Conservation (phyloP, 495 filamentous ascomycete genomes). For the Lasiosphaeria miniovina region DNA sequence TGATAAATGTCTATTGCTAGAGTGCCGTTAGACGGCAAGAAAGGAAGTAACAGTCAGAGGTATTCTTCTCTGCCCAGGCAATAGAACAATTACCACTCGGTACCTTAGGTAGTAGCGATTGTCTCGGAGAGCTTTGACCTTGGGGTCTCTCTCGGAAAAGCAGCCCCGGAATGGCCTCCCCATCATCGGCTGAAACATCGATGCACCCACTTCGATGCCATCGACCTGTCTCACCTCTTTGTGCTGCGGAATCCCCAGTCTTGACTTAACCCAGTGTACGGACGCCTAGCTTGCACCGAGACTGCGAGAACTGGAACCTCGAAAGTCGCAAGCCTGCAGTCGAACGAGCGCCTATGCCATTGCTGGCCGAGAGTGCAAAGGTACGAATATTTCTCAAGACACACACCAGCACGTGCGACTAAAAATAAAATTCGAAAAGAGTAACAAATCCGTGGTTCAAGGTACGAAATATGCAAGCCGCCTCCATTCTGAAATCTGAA, state of each 20-base stretch:
- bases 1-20: too few species aligned
- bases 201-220: neutral
- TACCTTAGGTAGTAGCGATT: neutral
- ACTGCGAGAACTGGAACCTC: too few species aligned
- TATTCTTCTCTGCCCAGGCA: too few species aligned
- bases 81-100: too few species aligned
- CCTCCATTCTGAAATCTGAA: conserved; percentile 7
- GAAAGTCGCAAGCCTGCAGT: too few species aligned
- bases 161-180: neutral
- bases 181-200: neutral
- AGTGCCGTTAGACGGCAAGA: too few species aligned
- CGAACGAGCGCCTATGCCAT: too few species aligned
- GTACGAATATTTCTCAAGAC: too few species aligned
- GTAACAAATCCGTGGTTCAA: neutral
- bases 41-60: too few species aligned
- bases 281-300: too few species aligned
- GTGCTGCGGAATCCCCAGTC: neutral
- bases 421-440: neutral
- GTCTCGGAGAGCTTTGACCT: neutral
- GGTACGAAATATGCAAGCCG: neutral
- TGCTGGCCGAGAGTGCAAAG: too few species aligned
- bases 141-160: neutral
- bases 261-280: neutral
- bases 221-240: conserved; percentile 2
- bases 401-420: neutral